These are phyloP conservation scores for Alternaria solani DNA, from an alignment of 2,329 filamentous ascomycete genomes.

Conservation along the genomic window DNA sequence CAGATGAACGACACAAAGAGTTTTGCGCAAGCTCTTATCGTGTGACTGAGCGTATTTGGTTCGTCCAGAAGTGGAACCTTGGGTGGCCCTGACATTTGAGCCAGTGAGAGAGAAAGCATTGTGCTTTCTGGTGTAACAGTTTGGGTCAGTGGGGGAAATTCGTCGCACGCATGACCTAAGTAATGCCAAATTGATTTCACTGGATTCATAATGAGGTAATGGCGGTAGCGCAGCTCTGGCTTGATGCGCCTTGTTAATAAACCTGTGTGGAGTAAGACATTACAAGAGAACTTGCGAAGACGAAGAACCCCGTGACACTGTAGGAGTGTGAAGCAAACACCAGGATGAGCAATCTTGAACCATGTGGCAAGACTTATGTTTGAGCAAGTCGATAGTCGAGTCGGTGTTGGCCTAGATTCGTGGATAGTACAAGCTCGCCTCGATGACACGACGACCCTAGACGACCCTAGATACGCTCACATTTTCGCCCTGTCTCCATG, in stretches of 20 bases:
- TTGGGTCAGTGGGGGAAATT: background rate
- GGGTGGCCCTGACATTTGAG: background rate
- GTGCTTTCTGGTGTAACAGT: background rate
- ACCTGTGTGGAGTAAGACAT: background rate
- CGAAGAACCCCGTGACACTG: background rate
- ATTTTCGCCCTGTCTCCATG: slow-evolving; percentile 36
- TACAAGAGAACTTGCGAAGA: background rate
- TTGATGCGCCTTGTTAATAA: background rate
- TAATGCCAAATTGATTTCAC: background rate
- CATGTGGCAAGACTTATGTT: background rate
- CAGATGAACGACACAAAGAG: background rate
- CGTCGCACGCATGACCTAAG: background rate
- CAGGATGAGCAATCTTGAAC: background rate
- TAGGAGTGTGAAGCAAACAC: background rate
- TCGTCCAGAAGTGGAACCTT: background rate
- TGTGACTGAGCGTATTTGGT: background rate
- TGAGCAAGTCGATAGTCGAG: background rate
- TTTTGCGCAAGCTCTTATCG: background rate
- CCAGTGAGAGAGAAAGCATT: background rate
- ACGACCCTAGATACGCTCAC: slow-evolving; percentile 8
- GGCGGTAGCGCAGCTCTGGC: background rate
- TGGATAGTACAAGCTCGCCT: background rate
- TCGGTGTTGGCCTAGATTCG: background rate
- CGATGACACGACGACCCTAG: background rate
- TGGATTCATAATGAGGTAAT: background rate